phyloP scores from a whole-genome alignment of 805 yeast genomes.

The Sugiyamaella americana region DNA sequence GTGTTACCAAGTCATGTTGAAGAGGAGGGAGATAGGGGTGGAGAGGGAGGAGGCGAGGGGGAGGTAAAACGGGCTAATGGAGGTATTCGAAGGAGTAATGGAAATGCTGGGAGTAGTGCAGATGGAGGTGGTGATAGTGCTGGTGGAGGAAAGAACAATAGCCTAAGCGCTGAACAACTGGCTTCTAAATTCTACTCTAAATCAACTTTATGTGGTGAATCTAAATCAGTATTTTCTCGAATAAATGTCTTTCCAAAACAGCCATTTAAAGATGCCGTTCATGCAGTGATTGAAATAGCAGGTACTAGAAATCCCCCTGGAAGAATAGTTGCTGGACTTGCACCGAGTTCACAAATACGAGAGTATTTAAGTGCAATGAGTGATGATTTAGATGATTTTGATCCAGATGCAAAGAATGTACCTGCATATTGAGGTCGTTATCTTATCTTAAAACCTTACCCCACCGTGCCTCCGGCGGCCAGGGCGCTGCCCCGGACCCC shows the following conservation, averaged over 20 bases:
- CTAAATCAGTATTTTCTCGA: background rate
- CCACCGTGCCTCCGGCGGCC: too few species aligned
- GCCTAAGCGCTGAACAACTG: background rate
- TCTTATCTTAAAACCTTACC: too few species aligned
- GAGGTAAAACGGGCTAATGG: background rate
- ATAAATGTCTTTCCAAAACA: conserved; percentile 19
- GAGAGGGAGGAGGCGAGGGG: background rate
- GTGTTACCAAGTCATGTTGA: conserved; percentile 11
- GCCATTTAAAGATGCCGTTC: conserved; percentile 21
- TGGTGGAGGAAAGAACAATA: background rate
- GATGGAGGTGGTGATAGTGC: background rate
- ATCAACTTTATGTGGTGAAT: background rate
- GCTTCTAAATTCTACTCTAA: background rate
- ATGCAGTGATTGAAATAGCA: conserved; percentile 25
- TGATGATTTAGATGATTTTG: conserved; percentile 30
- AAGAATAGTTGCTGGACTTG: conserved; percentile 27
- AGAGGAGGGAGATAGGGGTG: background rate
- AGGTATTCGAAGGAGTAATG: background rate
- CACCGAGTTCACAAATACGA: conserved; percentile 26
- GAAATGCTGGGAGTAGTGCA: background rate
- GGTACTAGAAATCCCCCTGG: conserved; percentile 31
- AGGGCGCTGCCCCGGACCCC: too few species aligned
- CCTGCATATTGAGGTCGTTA: too few species aligned
- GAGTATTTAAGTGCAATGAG: conserved; percentile 26
- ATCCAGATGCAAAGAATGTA: conserved; percentile 2